Conservation (phyloP, 2,329 filamentous ascomycete genomes). For the Ophiostoma perfectum region DNA sequence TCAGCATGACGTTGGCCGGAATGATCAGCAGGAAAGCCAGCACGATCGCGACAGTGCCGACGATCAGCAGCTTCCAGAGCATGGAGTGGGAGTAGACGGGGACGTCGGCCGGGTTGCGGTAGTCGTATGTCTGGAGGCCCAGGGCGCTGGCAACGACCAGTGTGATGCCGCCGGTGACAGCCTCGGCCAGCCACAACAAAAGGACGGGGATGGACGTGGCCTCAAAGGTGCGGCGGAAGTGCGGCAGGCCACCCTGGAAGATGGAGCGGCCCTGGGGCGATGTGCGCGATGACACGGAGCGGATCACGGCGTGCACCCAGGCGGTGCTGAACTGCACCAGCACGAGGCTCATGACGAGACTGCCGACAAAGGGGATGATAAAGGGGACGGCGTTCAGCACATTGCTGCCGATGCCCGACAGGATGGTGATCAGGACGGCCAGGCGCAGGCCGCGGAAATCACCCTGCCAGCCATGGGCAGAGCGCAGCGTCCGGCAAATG, state of each 20-base stretch:
- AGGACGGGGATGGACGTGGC: constrained; percentile 64
- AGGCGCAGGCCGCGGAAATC: constrained; percentile 64
- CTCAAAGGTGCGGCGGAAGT: constrained; percentile 57
- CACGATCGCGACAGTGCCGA: constrained; percentile 44
- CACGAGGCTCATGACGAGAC: constrained; percentile 52
- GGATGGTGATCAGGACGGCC: constrained; percentile 38
- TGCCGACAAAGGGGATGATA: constrained; percentile 36
- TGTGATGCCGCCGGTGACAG: constrained; percentile 46
- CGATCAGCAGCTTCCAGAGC: constrained; percentile 43
- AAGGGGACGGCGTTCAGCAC: constrained; percentile 41
- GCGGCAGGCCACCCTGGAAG: constrained; percentile 66
- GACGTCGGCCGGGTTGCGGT: constrained; percentile 36
- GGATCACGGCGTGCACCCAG: constrained; percentile 82
- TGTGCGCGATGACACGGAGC: constrained; percentile 43
- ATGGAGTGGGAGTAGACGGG: constrained; percentile 37
- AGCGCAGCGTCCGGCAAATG: constrained; percentile 51
- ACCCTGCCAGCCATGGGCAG: constrained; percentile 58
- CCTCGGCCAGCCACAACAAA: constrained; percentile 54
- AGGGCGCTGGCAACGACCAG: constrained; percentile 43
- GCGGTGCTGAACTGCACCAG: constrained; percentile 65
- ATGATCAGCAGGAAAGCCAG: constrained; percentile 61
- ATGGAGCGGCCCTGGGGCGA: constrained; percentile 41
- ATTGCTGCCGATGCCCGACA: constrained; percentile 36
- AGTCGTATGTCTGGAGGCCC: constrained; percentile 40
- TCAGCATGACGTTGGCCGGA: constrained; percentile 69